Evolutionary conservation across 1,284 basidiomycete genomes (phyloP).

Genomic region (Cryptococcus depauperatus): DNA sequence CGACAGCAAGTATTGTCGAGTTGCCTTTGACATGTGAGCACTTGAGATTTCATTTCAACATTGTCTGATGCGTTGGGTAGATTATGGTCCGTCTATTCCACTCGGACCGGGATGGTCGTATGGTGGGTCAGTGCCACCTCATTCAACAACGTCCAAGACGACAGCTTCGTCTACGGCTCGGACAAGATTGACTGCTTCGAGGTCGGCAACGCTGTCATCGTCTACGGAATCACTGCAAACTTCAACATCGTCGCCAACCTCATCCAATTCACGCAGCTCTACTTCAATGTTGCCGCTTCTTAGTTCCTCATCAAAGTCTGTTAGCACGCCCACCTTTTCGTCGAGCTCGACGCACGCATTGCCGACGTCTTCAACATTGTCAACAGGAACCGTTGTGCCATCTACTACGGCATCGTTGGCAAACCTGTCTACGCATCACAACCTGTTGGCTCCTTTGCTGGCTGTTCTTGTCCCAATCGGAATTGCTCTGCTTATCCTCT

Average conservation of each 20-base stretch:
- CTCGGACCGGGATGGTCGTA: conserved; percentile 20
- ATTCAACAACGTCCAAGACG: neutral
- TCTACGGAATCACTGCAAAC: neutral
- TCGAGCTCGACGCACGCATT: neutral
- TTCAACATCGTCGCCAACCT: neutral
- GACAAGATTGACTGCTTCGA: neutral
- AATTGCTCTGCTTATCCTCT: conserved; percentile 5
- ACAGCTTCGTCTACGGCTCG: neutral
- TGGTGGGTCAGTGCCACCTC: conserved; percentile 16
- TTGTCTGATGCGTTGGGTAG: conserved; percentile 2
- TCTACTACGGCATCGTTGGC: neutral
- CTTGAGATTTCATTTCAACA: neutral
- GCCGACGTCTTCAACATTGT: neutral
- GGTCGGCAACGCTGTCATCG: neutral
- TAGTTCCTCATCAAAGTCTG: neutral
- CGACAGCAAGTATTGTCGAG: conserved; percentile 20
- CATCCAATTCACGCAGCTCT: neutral
- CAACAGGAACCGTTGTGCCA: neutral
- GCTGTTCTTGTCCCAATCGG: conserved; percentile 8
- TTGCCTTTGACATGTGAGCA: conserved; percentile 27
- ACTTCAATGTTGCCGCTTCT: no score
- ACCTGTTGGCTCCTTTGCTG: conserved; percentile 8
- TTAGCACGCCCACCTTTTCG: neutral
- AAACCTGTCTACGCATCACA: neutral
- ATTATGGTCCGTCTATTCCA: conserved; percentile 25